Base-by-base conservation (phyloP, 169 alveolate genomes). In the Plasmodium vinckei region DNA sequence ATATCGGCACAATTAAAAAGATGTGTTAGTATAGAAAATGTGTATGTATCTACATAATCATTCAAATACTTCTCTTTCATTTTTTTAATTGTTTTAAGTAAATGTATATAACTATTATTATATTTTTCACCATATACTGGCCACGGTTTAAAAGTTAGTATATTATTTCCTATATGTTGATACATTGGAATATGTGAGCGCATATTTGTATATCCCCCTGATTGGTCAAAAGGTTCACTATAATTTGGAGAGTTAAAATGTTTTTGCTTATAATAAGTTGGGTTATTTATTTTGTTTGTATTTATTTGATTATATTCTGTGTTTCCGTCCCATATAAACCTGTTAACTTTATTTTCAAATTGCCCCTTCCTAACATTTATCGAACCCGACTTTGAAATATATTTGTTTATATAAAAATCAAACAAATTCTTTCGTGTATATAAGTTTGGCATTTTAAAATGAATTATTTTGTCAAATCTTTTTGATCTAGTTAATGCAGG, bases 1-100 rank as follows among this genome's bases (percentile, higher is more conserved):
- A 84, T 84, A 61, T 84, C 91, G 1, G 91, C 91, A 72, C 91
- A 84, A 21, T 84, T 84, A 61, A 56, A 84, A 13, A 19, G 2
- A 13, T 21, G 27, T 25, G 87, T 69, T 49, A 84, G 21, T 5
- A 84, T 49, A 10, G 91, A 42, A 5, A 84, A 42, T 9, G 91
- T 47, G 6, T 69, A 59, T 12, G 53, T 59, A 19, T 84, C 91
- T 7, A 84, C 33, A 54, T 1, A 15, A 6, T 12, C 15, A 17
- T 42, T 0, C 13, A 44, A 10, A 1, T 23, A 17, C 15, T 10
- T 9, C 7, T 67, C 15, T 9, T 23, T 54, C 60, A 1, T 0
- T 25, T 9, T 23, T 9, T 69, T 15, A 5, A 67, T 42, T 5
- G 42, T 33, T 4, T 33, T 33, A 33, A 33, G 7, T 4, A 33